Conservation (phyloP, 768 basidiomycete genomes). For the Macrolepiota dolichaula region DNA sequence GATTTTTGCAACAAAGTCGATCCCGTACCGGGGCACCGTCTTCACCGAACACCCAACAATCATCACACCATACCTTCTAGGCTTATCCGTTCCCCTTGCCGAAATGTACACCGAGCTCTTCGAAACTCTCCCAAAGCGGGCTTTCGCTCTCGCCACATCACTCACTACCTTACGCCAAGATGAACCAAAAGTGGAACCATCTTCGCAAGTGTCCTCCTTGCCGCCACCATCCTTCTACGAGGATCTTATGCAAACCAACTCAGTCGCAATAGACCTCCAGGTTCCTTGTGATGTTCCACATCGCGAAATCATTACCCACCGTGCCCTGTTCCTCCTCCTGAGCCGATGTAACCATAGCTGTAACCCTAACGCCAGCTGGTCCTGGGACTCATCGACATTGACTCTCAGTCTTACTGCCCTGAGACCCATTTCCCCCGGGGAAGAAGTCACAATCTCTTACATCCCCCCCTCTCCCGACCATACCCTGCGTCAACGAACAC, state of each 20-base stretch:
- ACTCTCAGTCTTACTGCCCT: constrained; percentile 38
- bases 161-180: constrained; percentile 5
- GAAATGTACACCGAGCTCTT: constrained; percentile 23
- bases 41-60: constrained; percentile 37
- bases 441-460: constrained; percentile 45
- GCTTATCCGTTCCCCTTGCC: constrained; percentile 21
- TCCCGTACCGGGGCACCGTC: constrained; percentile 30
- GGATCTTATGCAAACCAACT: constrained; percentile 43
- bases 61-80: constrained; percentile 26
- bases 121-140: constrained; percentile 23
- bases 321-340: constrained; percentile 37
- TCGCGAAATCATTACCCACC: constrained; percentile 27
- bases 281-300: constrained; percentile 13
- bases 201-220: constrained; percentile 25
- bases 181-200: constrained; percentile 23
- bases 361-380: constrained; percentile 38
- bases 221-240: constrained; percentile 28
- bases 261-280: constrained; percentile 31
- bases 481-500: constrained; percentile 27
- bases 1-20: constrained; percentile 31
- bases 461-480: constrained; percentile 34
- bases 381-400: constrained; percentile 37
- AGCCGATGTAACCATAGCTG: constrained; percentile 48
- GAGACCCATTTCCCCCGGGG: constrained; percentile 32
- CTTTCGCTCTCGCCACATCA: background rate